Evolutionary conservation across 306 rosid species (phyloP).

Genomic region (Echinosophora koreensis): DNA sequence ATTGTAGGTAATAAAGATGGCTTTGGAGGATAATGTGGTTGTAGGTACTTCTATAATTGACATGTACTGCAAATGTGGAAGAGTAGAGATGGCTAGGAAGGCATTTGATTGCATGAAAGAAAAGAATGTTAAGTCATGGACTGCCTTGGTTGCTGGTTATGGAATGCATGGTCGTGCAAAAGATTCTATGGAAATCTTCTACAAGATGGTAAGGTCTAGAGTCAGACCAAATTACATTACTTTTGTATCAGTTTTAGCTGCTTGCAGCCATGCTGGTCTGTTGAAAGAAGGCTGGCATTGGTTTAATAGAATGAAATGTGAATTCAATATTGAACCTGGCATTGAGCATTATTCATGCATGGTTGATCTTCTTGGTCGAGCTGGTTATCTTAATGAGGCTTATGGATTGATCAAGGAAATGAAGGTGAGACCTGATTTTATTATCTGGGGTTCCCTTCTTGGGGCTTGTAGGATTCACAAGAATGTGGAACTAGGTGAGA

Average conservation of each 20-base stretch:
- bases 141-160: constrained; percentile 78
- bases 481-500: constrained; percentile 75
- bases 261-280: constrained; percentile 86
- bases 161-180: constrained; percentile 81
- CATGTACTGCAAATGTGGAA: constrained; percentile 84
- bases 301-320: constrained; percentile 69
- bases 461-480: constrained; percentile 81
- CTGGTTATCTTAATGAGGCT: constrained; percentile 71
- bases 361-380: constrained; percentile 87
- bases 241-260: constrained; percentile 72
- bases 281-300: constrained; percentile 80
- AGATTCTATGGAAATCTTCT: constrained; percentile 72
- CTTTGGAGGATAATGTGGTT: constrained; percentile 67
- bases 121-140: constrained; percentile 82
- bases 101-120: constrained; percentile 72
- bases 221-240: constrained; percentile 73
- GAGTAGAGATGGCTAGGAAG: constrained; percentile 75
- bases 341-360: constrained; percentile 82
- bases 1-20: constrained; percentile 70
- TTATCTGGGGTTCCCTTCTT: constrained; percentile 85
- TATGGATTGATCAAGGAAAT: constrained; percentile 75
- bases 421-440: constrained; percentile 73
- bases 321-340: constrained; percentile 71
- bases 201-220: constrained; percentile 60
- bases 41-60: constrained; percentile 76